Percentiles rank a stretch among this genome's conserved stretches.
These are phyloP conservation scores for Suillus sp. DNA, from an alignment of 768 basidiomycete species.

Conservation along the genomic window DNA sequence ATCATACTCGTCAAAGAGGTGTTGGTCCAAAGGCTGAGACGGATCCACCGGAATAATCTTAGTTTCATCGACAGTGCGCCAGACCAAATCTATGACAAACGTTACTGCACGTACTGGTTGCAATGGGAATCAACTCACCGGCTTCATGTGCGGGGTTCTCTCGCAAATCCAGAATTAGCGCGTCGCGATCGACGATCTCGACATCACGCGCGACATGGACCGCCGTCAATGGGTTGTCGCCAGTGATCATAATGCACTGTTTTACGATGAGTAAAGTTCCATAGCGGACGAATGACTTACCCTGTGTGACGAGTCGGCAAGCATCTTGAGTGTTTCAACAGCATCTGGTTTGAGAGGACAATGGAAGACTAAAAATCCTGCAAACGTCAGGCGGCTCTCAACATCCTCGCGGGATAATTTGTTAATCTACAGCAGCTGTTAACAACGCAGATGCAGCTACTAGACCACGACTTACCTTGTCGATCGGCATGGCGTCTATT, in stretches of 20 bases:
- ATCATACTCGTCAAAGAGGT: constrained; percentile 85
- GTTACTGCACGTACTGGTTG: not conserved
- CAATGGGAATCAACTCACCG: constrained; percentile 48
- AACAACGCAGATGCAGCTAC: not conserved
- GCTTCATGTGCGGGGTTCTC: constrained; percentile 74
- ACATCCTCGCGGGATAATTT: constrained; percentile 80
- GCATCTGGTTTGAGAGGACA: constrained; percentile 96
- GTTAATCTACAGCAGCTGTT: constrained; percentile 63
- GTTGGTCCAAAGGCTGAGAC: constrained; percentile 69
- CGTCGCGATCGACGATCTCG: constrained; percentile 95
- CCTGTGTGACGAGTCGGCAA: constrained; percentile 94
- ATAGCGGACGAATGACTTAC: constrained; percentile 48
- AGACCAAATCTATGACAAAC: constrained; percentile 67
- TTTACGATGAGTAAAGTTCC: not conserved
- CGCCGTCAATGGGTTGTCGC: constrained; percentile 97
- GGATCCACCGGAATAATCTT: constrained; percentile 88
- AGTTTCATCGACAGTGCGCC: constrained; percentile 92
- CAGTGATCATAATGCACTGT: constrained; percentile 99
- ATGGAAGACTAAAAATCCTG: constrained; percentile 98
- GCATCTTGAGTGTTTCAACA: constrained; percentile 86
- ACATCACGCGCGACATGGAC: constrained; percentile 95
- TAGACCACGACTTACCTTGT: constrained; percentile 54
- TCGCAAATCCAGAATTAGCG: constrained; percentile 86
- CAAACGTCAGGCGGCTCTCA: constrained; percentile 79
- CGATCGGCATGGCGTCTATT: constrained; percentile 65